Conservation (phyloP, 1,284 basidiomycete species). For the Agroathelia rolfsii region DNA sequence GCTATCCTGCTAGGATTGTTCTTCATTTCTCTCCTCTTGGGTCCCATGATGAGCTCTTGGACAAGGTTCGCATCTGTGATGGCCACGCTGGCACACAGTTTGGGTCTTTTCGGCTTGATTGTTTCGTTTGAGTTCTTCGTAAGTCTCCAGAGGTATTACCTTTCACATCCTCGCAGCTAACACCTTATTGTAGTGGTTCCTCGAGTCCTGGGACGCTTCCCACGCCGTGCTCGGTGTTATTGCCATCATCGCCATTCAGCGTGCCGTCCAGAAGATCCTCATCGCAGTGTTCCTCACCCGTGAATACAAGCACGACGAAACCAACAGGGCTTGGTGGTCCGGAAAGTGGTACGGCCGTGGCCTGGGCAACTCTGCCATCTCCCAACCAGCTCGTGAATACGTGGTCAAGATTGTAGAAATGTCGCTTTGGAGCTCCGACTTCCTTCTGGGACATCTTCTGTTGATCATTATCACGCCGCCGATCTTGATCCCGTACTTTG, state of each 20-base stretch:
- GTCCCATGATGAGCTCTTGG: conserved; percentile 83
- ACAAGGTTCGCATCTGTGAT: conserved; percentile 83
- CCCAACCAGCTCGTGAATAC: conserved; percentile 91
- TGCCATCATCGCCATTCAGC: conserved; percentile 79
- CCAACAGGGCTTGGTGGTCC: conserved; percentile 98
- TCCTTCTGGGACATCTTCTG: conserved; percentile 73
- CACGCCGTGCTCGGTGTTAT: conserved; percentile 88
- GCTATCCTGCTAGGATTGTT: conserved; percentile 81
- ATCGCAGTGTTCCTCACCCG: conserved; percentile 89
- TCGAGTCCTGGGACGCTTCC: conserved; percentile 92
- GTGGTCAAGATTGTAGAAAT: conserved; percentile 97
- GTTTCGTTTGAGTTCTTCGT: conserved; percentile 94
- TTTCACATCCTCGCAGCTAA: conserved; percentile 13
- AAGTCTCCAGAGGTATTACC: conserved; percentile 28
- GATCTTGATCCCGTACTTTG: conserved; percentile 78
- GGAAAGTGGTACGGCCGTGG: conserved; percentile 95
- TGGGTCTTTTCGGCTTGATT: conserved; percentile 72
- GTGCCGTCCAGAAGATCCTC: conserved; percentile 86
- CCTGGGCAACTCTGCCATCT: conserved; percentile 79
- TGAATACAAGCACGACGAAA: conserved; percentile 96
- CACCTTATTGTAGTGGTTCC: conserved; percentile 77
- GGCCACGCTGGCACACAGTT: conserved; percentile 81
- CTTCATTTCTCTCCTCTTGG: conserved; percentile 85
- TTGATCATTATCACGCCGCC: conserved; percentile 81
- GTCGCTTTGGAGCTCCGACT: conserved; percentile 90